Evolutionary conservation across 345 rosid species (phyloP), one percentile per base, ranked within the genome.

Genomic region (Eucalyptus decipiens): DNA sequence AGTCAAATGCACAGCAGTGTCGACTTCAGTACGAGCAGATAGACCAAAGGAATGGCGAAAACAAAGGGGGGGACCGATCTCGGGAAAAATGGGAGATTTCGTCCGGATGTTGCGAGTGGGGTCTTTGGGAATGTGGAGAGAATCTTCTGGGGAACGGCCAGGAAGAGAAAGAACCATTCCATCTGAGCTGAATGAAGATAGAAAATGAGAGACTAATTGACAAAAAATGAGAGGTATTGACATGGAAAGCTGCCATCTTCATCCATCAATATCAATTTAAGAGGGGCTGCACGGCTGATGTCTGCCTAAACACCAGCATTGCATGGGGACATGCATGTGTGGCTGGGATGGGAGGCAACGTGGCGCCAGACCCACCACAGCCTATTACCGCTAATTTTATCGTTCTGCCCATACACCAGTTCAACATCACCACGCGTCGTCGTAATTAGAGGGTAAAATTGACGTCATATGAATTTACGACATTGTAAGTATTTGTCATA

Each of bases 301-400:
- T 92, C 89, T 83, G 56, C 58, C 86, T 32, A 85, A 90, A 87
- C 50, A 69, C 90, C 92, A 88, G 87, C 94, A 87, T 49, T 45
- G 54, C 80, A 86, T 42, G 90, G 92, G 91, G 90, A 90, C 91
- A 62, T 54, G 80, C 92, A 92, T 90, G 91, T 90, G 92, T 45
- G 54, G 86, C 26, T 45, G 58, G 90, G n/a, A 43, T 80, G 89
- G 90, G 67, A 69, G 65, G 83, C 54, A 67, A 88, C 93, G 93
- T 87, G 93, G 91, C 60, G 87, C 86, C 5, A 54, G 88, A 88
- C 91, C 87, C 90, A 89, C 88, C 90, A 89, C 90, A 93, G 89
- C 92, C 24, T 52, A 52, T 67, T 14, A 16, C 86, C 87, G 9
- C 2, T 56, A 86, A 23, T 67, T n/a, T 5, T 23, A 17, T 80